Conservation (phyloP, 2,329 filamentous ascomycete species). For the Onygenales sp. region DNA sequence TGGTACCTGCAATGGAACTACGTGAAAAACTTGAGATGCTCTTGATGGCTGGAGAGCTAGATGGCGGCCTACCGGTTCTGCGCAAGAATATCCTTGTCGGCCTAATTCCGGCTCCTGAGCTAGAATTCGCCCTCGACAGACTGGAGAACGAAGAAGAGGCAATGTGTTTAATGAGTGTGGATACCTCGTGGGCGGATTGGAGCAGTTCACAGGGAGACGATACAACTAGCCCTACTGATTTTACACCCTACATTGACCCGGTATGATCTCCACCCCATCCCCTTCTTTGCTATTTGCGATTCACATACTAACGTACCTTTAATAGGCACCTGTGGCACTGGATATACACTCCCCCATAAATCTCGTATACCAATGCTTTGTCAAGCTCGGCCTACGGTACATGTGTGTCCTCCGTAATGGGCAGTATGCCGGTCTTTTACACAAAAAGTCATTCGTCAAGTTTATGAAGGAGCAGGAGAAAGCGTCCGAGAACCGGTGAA, state of each 20-base stretch:
- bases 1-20: constrained; percentile 67
- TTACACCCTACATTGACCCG: constrained; percentile 84
- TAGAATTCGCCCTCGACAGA: constrained; percentile 84
- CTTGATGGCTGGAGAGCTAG: constrained; percentile 78
- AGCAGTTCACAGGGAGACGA: constrained; percentile 47
- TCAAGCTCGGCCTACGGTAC: constrained; percentile 84
- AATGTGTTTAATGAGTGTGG: constrained; percentile 72
- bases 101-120: constrained; percentile 83
- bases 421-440: constrained; percentile 80
- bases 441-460: constrained; percentile 95
- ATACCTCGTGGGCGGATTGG: constrained; percentile 41
- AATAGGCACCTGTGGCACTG: constrained; percentile 68
- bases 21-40: constrained; percentile 72
- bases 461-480: constrained; percentile 62
- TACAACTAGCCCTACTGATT: constrained; percentile 62
- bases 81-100: constrained; percentile 72
- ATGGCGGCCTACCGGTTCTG: constrained; percentile 82
- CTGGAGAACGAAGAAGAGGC: constrained; percentile 62
- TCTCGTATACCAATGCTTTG: constrained; percentile 91
- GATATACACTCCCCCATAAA: constrained; percentile 89
- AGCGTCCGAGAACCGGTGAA: no score
- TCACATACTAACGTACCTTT: constrained; percentile 5
- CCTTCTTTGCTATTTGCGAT: not conserved
- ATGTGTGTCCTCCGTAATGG: constrained; percentile 83
- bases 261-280: constrained; percentile 34